Base-by-base conservation (phyloP, 306 rosid species). In the Sindora glabra region DNA sequence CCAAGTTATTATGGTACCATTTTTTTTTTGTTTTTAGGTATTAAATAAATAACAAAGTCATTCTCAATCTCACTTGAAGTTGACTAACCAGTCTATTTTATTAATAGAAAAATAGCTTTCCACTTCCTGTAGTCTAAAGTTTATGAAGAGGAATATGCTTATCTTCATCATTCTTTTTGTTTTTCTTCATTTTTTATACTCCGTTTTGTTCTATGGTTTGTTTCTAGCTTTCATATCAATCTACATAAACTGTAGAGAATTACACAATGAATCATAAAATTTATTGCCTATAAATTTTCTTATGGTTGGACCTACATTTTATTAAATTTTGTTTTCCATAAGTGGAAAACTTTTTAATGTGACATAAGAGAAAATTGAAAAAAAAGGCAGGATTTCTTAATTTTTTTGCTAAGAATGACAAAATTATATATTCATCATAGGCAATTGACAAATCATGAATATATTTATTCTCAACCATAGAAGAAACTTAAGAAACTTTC, bases 51-150 rank as follows among this genome's bases (percentile, higher is more conserved):
- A 27, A 63, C 44, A 36, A 63, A 21, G 75, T 62, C 67, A 44
- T 58, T n/a, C n/a, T n/a, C n/a, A n/a, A n/a, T 75, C 61, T 64
- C 68, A 49, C 57, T 16, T 37, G 71, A 63, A 37, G 75, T 56
- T 74, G 75, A 64, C 62, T 53, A 32, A 56, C 75, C 68, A n/a
- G 27, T 23, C 27, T 56, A 53, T 19, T 67, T 54, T 51, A 8
- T 26, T 45, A 3, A 11, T 32, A 12, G 26, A 36, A 56, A 34
- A 62, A 8, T 24, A 25, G 52, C 56, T 50, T 19, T 64, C 48
- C 50, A 30, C 54, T 54, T 39, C 66, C 66, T 58, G 61, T 65
- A 70, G 41, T 62, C 65, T 33, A 67, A 75, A 46, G 69, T 70
- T 60, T 50, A 50, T 48, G 64, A 41, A 64, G 60, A 42, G 18